Evolutionary conservation across 169 alveolate species (phyloP), one percentile per base, ranked within the genome.

Genomic region (Eimeria acervulina): DNA sequence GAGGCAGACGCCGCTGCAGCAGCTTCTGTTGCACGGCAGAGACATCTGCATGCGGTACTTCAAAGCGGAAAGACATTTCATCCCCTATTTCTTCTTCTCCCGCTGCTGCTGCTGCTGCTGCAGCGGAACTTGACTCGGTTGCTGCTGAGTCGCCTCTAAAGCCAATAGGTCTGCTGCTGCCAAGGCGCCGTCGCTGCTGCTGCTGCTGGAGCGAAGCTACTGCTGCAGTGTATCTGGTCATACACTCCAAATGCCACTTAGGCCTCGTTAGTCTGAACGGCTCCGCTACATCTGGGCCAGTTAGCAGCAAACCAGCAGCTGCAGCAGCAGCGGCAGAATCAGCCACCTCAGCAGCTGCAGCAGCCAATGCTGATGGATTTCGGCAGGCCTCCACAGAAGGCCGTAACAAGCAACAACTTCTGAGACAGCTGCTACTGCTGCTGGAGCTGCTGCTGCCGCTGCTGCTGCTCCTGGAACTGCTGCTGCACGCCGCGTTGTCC

Each of bases 311-410:
- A 55, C 78, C 93, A 52, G 93, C 93, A 0, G 93, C 78, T 15
- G 93, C 93, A 23, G 78, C 78, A 33, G 80, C 93, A 51, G 61
- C 78, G 31, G 93, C 93, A 36, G 93, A 42, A 42, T 85, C 93
- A 31, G 93, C 93, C 10, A 61, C 93, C 33, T 1, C 59, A 17
- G 76, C 78, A 1, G 72, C 93, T 31, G 93, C 93, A 36, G 81
- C 81, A 17, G 78, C 80, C 55, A 47, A 59, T 6, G 81, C 90
- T 42, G 72, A 36, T 38, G 51, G 47, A n/a, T 33, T 26, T 52
- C 70, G 33, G 17, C 38, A 19, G 26, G 61, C 31, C 31, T 81
- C 90, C 47, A 12, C 51, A 52, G 44, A 2, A 81, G 40, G 74
- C 90, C n/a, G 13, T 36, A 28, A n/a, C 6, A 19, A n/a, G 74